Percentiles rank a stretch among this genome's conserved stretches.
phyloP scores from a whole-genome alignment of 768 basidiomycete genomes.

The Boletus coccyginus region DNA sequence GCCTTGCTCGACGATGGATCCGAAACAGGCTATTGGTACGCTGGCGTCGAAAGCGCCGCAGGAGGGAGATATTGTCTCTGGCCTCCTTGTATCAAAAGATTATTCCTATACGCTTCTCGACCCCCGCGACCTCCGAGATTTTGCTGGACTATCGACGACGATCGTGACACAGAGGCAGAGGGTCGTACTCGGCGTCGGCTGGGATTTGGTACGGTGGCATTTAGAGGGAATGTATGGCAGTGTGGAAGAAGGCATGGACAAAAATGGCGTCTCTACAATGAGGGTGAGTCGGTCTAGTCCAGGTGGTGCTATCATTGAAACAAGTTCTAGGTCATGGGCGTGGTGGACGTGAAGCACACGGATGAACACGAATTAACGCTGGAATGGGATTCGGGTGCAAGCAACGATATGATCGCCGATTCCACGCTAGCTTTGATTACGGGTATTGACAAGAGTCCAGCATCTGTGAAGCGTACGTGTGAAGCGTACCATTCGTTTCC shows the following conservation, averaged over 20 bases:
- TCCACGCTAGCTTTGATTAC: constrained; percentile 88
- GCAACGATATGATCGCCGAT: constrained; percentile 99
- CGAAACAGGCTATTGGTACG: constrained; percentile 81
- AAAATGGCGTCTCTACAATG: constrained; percentile 63
- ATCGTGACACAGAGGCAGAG: constrained; percentile 85
- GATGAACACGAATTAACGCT: constrained; percentile 78
- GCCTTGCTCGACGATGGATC: neutral
- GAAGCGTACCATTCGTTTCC: neutral
- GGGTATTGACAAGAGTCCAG: constrained; percentile 92
- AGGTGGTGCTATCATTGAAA: neutral
- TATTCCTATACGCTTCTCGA: constrained; percentile 97
- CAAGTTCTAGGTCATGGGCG: constrained; percentile 79
- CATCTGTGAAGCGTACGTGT: constrained; percentile 87
- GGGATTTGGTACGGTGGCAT: constrained; percentile 94
- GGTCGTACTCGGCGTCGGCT: constrained; percentile 80
- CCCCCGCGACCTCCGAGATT: constrained; percentile 90
- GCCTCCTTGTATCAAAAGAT: constrained; percentile 92
- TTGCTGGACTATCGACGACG: constrained; percentile 91
- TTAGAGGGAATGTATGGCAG: constrained; percentile 93
- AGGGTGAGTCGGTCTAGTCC: constrained; percentile 48
- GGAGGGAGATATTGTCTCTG: constrained; percentile 73
- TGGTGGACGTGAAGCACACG: constrained; percentile 79
- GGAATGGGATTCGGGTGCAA: constrained; percentile 95
- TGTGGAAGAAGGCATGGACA: constrained; percentile 75
- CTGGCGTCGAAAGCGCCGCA: constrained; percentile 78